Evolutionary conservation across 768 basidiomycete species (phyloP), one percentile per base, ranked within the genome.

Genomic region (Mycena amicta): DNA sequence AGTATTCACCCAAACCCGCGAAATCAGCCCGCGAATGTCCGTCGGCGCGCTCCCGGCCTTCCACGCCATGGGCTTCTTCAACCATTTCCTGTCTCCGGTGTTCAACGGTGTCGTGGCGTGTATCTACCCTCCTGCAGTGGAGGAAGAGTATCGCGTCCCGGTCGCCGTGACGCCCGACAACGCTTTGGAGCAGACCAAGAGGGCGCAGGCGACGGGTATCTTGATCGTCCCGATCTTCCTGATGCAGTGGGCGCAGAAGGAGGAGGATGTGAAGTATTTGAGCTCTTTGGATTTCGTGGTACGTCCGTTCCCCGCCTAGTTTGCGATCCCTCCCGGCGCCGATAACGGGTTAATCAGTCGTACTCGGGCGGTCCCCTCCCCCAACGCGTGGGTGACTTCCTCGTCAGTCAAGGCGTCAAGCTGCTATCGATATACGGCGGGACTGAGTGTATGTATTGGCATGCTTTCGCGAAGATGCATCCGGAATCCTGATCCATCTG

Each of bases 211-310:
- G 26, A 68, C 71, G 29, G 50, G 55, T 2, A 45, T 80, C 1
- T 59, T 78, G 29, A 72, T 66, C 0, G 73, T 79, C 23, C 78
- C 80, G 1, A 43, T 73, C 0, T 64, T 81, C 16, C 52, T 81
- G 3, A 73, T 79, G 49, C 66, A 70, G 41, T 77, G 78, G 74
- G 69, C 71, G 6, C 66, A 69, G 53, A 67, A 67, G 5, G 51
- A 65, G 22, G 56, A 67, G 22, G 59, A 62, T 23, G 61, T 76
- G 30, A 66, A 70, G 3, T 63, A 67, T 26, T 66, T 74, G 6
- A 51, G 53, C 12, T 64, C 59, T 13, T 47, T 73, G 53, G 54
- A 61, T 40, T 52, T 67, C 47, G 63, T 71, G 46, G 69, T 71
- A 52, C n/a, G n/a, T n/a, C n/a, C n/a, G n/a, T 5, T 22, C n/a